Base-by-base conservation (phyloP, 345 rosid species). In the Eutrema heterophyllum region DNA sequence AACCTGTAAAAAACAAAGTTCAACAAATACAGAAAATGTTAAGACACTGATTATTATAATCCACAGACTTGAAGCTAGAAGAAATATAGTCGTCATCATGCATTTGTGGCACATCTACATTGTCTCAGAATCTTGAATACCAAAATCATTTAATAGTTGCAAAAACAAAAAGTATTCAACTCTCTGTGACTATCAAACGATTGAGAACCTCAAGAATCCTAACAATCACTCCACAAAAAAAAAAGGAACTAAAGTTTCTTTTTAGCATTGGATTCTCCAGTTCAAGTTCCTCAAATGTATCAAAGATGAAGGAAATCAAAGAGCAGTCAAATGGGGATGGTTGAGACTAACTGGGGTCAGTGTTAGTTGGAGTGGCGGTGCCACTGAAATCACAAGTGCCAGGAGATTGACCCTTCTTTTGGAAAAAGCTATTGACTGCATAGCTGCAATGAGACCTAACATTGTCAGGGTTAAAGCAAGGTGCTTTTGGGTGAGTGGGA, bases 401-500 rank as follows among this genome's bases (percentile, higher is more conserved):
- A 68, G 75, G 68, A 78, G 86, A 63, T 82, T 89, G 97, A 18
- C 86, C 84, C 80, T 92, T 92, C 70, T 35, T 87, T 66, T 92
- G 99, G 85, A 79, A 95, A 75, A 71, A 95, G 85, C 98, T 95
- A 80, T 95, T 95, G 60, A 87, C 98, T 39, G 97, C 98, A 76
- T 85, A 93, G 69, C 53, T 81, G 78, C 97, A 95, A 58, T 94
- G 98, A 43, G 93, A 76, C 73, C 75, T 85, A 39, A 92, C 91
- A 26, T 79, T 84, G 86, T 90, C 88, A 53, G 99, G 97, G 50
- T 78, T 75, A 77, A 66, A 95, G 67, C 99, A 95, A 50, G 83
- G 64, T 7, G 86, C 91, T 24, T 70, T 86, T 53, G 80, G 61
- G 64, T 85, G 87, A 75, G 74, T 61, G 26, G 96, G 96, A 65